Evolutionary conservation across 2,329 filamentous ascomycete species (phyloP).

Genomic region (Plenodomus tracheiphilus): DNA sequence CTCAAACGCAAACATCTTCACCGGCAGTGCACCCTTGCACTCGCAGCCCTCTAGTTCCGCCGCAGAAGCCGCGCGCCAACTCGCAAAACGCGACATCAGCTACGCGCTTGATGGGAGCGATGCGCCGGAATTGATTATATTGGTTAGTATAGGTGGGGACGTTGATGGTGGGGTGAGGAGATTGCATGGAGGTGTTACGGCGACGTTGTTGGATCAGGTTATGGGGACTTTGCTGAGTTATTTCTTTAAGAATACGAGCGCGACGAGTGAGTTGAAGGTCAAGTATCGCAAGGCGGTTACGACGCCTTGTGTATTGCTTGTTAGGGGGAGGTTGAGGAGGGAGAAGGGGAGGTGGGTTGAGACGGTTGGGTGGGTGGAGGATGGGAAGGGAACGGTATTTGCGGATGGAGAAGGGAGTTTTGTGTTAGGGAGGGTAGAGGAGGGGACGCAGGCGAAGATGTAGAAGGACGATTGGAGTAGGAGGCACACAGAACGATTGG

Average conservation of each 20-base stretch:
- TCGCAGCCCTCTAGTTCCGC: background rate
- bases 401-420: constrained; percentile 25
- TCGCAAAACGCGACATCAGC: constrained; percentile 13
- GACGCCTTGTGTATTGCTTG: constrained; percentile 26
- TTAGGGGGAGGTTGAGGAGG: constrained; percentile 21
- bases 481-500: too few species aligned
- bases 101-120: constrained; percentile 16
- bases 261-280: constrained; percentile 27
- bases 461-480: background rate
- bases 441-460: background rate
- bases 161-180: constrained; percentile 23
- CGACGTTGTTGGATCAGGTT: constrained; percentile 30
- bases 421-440: constrained; percentile 19
- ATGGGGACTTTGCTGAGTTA: constrained; percentile 26
- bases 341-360: constrained; percentile 30
- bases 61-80: constrained; percentile 3
- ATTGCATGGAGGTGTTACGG: constrained; percentile 33
- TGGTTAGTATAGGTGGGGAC: constrained; percentile 24
- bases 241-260: constrained; percentile 13
- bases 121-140: constrained; percentile 20
- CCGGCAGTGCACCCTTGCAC: constrained; percentile 4
- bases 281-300: constrained; percentile 27
- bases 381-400: constrained; percentile 28
- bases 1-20: constrained; percentile 5
- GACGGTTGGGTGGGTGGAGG: constrained; percentile 24